Conservation (phyloP, 2,329 filamentous ascomycete genomes). For the Aspergillus sp. region DNA sequence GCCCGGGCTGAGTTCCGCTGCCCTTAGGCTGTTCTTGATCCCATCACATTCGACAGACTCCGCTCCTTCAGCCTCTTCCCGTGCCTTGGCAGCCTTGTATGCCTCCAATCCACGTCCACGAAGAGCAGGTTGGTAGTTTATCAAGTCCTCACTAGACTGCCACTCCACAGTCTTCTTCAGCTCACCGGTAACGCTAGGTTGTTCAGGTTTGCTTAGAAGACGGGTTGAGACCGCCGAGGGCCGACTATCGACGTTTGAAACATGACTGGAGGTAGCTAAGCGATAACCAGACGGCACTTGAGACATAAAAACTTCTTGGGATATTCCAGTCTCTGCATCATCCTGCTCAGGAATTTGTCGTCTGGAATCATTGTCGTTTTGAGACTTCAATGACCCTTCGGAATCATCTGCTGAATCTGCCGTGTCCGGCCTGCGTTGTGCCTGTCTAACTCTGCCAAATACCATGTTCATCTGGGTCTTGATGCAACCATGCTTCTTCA, state of each 20-base stretch:
- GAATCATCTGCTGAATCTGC: neutral
- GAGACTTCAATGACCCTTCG: constrained; percentile 8
- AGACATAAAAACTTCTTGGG: constrained; percentile 16
- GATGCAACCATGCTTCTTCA: constrained; percentile 14
- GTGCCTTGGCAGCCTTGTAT: constrained; percentile 43
- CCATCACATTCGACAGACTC: constrained; percentile 52
- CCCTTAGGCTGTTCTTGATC: constrained; percentile 30
- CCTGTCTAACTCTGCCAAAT: constrained; percentile 7
- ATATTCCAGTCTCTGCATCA: neutral
- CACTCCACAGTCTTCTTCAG: constrained; percentile 67
- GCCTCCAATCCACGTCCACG: constrained; percentile 50
- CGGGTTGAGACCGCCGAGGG: neutral
- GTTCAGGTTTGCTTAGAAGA: neutral
- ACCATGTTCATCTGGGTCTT: constrained; percentile 11
- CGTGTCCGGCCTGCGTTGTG: neutral
- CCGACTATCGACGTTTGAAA: neutral
- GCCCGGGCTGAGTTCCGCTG: constrained; percentile 45
- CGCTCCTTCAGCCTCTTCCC: constrained; percentile 46
- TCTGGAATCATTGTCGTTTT: constrained; percentile 5
- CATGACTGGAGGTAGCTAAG: neutral
- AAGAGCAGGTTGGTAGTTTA: constrained; percentile 55
- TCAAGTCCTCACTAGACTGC: constrained; percentile 62
- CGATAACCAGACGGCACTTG: constrained; percentile 10
- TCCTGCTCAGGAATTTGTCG: neutral
- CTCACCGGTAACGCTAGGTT: constrained; percentile 38